These are phyloP conservation scores for Dendrocalamus latiflorus DNA, from an alignment of 202 grass and related monocot genomes.

Conservation along the genomic window DNA sequence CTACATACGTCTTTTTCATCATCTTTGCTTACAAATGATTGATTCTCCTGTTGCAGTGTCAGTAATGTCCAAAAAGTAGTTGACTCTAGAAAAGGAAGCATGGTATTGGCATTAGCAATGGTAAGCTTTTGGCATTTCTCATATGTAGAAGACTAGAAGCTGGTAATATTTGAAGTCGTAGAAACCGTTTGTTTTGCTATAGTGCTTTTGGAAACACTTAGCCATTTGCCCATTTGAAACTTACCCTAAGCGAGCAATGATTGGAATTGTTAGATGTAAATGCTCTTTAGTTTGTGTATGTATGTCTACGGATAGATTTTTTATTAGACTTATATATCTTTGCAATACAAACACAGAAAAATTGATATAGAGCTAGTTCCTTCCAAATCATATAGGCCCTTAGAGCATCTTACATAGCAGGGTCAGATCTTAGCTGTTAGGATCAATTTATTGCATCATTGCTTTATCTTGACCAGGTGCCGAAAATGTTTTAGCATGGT, in stretches of 20 bases:
- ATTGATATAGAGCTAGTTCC: background rate
- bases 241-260: background rate
- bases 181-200: background rate
- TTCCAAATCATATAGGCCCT: background rate
- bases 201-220: background rate
- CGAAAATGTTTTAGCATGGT: background rate
- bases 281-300: background rate
- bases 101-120: conserved; percentile 87
- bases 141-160: background rate
- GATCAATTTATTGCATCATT: background rate
- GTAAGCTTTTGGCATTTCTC: conserved; percentile 43
- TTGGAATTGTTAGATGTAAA: background rate
- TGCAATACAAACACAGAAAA: background rate
- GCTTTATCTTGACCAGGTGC: background rate
- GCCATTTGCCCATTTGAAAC: background rate
- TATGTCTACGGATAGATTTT: background rate
- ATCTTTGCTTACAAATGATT: conserved; percentile 20
- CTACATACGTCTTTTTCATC: background rate
- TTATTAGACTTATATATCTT: background rate
- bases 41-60: conserved; percentile 40
- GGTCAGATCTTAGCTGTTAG: too few species aligned
- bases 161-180: background rate
- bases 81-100: conserved; percentile 76
- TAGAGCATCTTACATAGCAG: too few species aligned
- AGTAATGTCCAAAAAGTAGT: conserved; percentile 83